Conservation (phyloP, 805 yeast species). For the Crinitomyces ghanaensis region DNA sequence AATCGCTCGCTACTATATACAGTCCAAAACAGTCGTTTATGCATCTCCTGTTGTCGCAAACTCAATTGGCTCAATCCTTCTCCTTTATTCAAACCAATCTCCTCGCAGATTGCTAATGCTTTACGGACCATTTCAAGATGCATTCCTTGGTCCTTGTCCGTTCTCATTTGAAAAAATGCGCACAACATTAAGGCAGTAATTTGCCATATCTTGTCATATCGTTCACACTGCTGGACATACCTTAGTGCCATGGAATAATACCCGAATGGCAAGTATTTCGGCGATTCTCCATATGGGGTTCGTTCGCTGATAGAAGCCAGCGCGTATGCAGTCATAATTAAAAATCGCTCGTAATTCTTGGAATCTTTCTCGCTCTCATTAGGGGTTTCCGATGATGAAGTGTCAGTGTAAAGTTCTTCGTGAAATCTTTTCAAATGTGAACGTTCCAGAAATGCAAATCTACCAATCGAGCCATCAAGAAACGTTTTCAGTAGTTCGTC, state of each 20-base stretch:
- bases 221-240: constrained; percentile 37
- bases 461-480: constrained; percentile 10
- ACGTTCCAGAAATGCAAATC: constrained; percentile 16
- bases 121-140: constrained; percentile 43
- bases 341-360: too few relatives aligned
- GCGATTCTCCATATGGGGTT: constrained; percentile 5
- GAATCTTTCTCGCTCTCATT: too few relatives aligned
- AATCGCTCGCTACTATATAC: constrained; percentile 50
- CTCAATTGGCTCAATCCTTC: constrained; percentile 13
- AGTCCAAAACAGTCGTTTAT: constrained; percentile 53
- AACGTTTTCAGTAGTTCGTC: constrained; percentile 12
- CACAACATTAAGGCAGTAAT: constrained; percentile 43
- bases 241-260: constrained; percentile 51
- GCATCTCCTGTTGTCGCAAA: constrained; percentile 26
- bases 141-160: constrained; percentile 48
- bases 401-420: too few relatives aligned
- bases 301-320: too few relatives aligned
- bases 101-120: constrained; percentile 36
- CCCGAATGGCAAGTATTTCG: constrained; percentile 27
- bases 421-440: constrained; percentile 10
- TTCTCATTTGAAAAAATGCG: constrained; percentile 45
- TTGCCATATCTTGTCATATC: constrained; percentile 31
- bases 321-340: too few relatives aligned
- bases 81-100: constrained; percentile 12
- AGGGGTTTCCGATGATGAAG: too few relatives aligned